These are phyloP conservation scores for Aspergillus sp. DNA, from an alignment of 2,329 filamentous ascomycete species.

Conservation along the genomic window DNA sequence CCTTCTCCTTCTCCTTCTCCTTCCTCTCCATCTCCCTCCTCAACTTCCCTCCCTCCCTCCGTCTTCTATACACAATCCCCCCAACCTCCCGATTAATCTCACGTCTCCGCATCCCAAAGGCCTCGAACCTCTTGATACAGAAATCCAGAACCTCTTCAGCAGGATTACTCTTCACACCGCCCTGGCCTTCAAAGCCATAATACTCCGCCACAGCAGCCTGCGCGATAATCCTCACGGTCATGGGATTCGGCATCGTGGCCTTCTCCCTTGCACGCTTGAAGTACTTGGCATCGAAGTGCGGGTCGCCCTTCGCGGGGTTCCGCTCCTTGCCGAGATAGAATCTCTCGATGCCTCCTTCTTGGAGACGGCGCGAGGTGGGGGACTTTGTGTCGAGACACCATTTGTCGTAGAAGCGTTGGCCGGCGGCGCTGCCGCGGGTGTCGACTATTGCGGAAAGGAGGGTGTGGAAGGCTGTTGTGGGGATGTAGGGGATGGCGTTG, in stretches of 20 bases:
- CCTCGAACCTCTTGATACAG: conserved; percentile 36
- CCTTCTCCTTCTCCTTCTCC: not conserved
- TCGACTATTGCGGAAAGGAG: conserved; percentile 58
- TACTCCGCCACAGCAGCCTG: conserved; percentile 37
- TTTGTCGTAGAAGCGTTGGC: conserved; percentile 49
- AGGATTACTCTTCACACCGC: conserved; percentile 8
- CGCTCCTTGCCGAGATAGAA: conserved; percentile 29
- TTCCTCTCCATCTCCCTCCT: conserved; percentile 7
- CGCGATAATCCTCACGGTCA: conserved; percentile 41
- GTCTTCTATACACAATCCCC: conserved; percentile 30
- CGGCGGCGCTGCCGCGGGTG: conserved; percentile 50
- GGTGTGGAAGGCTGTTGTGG: conserved; percentile 51
- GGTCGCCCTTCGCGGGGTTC: conserved; percentile 24
- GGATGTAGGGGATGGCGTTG: conserved; percentile 31
- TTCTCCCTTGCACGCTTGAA: conserved; percentile 29
- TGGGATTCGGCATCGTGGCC: conserved; percentile 35
- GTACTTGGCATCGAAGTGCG: conserved; percentile 30
- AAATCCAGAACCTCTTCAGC: conserved; percentile 33
- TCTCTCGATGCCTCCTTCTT: conserved; percentile 31
- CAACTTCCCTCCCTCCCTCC: not conserved
- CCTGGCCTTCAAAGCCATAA: not conserved
- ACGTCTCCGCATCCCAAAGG: conserved; percentile 28
- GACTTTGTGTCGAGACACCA: conserved; percentile 47
- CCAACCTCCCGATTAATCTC: conserved; percentile 40
- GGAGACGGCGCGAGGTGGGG: conserved; percentile 22